phyloP scores from a whole-genome alignment of 768 basidiomycete species.

The Naganishia vishniacii region DNA sequence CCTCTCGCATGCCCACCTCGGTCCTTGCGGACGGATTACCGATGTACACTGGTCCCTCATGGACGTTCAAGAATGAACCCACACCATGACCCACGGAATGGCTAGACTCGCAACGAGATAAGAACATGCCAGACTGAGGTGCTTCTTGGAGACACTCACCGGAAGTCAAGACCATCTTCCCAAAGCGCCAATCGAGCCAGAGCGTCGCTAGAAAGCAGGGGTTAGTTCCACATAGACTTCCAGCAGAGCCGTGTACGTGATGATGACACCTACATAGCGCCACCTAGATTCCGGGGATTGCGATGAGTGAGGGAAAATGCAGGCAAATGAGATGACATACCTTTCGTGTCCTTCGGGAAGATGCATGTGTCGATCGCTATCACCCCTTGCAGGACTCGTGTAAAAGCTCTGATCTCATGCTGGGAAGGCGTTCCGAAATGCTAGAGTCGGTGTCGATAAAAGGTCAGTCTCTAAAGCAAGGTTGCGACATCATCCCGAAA shows the following conservation, averaged over 20 bases:
- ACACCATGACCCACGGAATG: constrained; percentile 95
- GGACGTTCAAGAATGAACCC: constrained; percentile 88
- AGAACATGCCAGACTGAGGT: neutral
- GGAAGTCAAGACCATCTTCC: constrained; percentile 45
- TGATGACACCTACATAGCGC: constrained; percentile 1
- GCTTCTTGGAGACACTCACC: neutral
- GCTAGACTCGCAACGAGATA: constrained; percentile 48
- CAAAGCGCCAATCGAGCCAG: constrained; percentile 35
- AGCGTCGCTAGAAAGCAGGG: constrained; percentile 21
- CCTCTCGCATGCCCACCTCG: constrained; percentile 51
- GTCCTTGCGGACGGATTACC: constrained; percentile 2
- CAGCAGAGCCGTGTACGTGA: too few species aligned
- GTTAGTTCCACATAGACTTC: too few species aligned
- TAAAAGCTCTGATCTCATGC: constrained; percentile 81
- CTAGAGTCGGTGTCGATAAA: too few species aligned
- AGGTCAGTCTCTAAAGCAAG: neutral
- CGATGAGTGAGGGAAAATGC: neutral
- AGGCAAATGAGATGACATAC: constrained; percentile 26
- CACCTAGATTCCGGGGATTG: neutral
- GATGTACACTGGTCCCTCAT: constrained; percentile 61
- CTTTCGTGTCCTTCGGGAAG: constrained; percentile 62
- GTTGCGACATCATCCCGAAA: neutral
- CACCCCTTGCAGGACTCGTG: constrained; percentile 60
- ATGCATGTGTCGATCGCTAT: constrained; percentile 66
- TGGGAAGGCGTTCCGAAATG: constrained; percentile 81